Conservation (phyloP, 2,329 filamentous ascomycete species). For the Myriosclerotinia scirpicola region DNA sequence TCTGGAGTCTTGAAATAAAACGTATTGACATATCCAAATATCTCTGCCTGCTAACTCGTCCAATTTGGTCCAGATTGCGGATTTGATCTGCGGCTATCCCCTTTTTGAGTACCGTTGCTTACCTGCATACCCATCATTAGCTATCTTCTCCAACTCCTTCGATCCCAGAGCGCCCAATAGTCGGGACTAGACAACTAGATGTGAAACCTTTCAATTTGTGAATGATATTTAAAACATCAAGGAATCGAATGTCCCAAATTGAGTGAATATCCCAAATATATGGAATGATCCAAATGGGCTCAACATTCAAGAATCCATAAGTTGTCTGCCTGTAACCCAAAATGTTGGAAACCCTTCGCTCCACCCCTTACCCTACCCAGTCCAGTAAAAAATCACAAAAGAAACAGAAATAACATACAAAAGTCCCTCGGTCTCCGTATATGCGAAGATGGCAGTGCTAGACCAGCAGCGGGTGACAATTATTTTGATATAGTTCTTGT, state of each 20-base stretch:
- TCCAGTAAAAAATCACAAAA: neutral
- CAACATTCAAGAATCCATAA: no score
- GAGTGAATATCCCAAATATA: no score
- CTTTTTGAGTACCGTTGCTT: constrained; percentile 31
- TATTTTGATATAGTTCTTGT: constrained; percentile 57
- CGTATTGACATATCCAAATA: constrained; percentile 33
- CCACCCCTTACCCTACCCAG: no score
- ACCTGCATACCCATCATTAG: constrained; percentile 24
- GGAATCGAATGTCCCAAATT: no score
- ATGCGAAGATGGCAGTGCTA: constrained; percentile 62
- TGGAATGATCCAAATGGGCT: no score
- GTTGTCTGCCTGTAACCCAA: no score
- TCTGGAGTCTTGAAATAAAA: constrained; percentile 34
- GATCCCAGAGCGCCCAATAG: no score
- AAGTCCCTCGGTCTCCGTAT: constrained; percentile 31
- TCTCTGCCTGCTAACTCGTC: constrained; percentile 26
- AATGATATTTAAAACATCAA: no score
- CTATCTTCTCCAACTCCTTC: no score
- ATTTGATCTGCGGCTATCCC: constrained; percentile 35
- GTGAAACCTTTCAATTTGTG: no score
- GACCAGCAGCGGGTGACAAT: constrained; percentile 60
- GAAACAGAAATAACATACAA: constrained; percentile 18
- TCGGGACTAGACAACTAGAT: no score
- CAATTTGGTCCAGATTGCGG: constrained; percentile 35
- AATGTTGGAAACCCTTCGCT: no score